A percentile compares a stretch with the other conserved stretches of the same genome.
These are phyloP conservation scores for Pontederia paniculata DNA, from an alignment of 176 grass and related monocot genomes.

Conservation along the genomic window DNA sequence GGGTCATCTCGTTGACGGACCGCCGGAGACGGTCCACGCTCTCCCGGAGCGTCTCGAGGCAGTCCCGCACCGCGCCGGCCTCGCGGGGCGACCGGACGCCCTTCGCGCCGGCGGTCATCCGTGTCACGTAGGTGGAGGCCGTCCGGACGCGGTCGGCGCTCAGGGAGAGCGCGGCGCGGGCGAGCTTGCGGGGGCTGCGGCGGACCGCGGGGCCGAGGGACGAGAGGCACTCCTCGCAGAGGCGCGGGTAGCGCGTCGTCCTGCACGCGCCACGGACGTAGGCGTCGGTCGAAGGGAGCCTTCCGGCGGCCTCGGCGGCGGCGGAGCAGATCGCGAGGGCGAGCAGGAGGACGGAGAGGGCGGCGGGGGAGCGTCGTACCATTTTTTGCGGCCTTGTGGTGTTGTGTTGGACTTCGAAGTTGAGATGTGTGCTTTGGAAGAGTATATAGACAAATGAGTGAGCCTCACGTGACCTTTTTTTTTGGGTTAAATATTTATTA, in stretches of 20 bases:
- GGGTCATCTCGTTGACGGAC: conserved; percentile 46
- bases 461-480: too few species aligned
- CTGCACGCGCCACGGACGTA: conserved; percentile 51
- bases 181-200: conserved; percentile 48
- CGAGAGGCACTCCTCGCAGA: conserved; percentile 53
- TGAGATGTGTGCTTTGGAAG: too few species aligned
- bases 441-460: too few species aligned
- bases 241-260: conserved; percentile 39
- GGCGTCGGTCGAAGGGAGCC: not conserved
- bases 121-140: conserved; percentile 38
- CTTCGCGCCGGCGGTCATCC: not conserved
- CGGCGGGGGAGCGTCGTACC: not conserved
- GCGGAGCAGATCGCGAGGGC: not conserved
- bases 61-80: conserved; percentile 42
- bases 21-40: conserved; percentile 41
- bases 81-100: not conserved
- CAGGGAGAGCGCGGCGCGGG: conserved; percentile 41
- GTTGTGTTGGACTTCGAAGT: too few species aligned
- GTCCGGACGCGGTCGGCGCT: conserved; percentile 39
- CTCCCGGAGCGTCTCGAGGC: conserved; percentile 39
- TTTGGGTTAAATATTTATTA: too few species aligned
- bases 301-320: not conserved
- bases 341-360: conserved; percentile 1
- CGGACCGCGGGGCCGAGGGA: conserved; percentile 27
- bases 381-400: conserved; percentile 16